phyloP scores from a whole-genome alignment of 1,284 basidiomycete genomes.

The Bjerkandera adusta region DNA sequence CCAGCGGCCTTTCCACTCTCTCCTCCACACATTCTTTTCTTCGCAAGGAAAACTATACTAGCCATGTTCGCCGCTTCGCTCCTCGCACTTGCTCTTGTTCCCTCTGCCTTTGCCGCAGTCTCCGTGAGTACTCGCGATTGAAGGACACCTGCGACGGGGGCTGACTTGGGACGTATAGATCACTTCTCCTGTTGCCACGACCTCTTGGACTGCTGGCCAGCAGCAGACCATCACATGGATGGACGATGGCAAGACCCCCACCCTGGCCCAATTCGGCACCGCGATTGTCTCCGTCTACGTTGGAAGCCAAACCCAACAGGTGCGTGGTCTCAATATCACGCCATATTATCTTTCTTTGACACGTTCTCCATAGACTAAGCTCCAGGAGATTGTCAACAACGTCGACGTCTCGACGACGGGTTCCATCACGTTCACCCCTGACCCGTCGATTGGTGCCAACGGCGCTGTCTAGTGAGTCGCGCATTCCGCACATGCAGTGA shows the following conservation, averaged over 20 bases:
- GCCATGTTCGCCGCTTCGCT: conserved; percentile 52
- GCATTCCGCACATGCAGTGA: not conserved
- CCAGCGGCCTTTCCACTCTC: conserved; percentile 34
- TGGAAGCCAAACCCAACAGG: conserved; percentile 62
- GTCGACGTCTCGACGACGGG: conserved; percentile 60
- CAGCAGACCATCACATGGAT: conserved; percentile 63
- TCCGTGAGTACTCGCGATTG: conserved; percentile 46
- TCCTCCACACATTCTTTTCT: conserved; percentile 34
- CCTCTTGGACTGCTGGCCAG: conserved; percentile 59
- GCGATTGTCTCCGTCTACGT: conserved; percentile 68
- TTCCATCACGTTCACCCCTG: conserved; percentile 56
- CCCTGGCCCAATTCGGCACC: conserved; percentile 57
- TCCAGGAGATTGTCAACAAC: conserved; percentile 58
- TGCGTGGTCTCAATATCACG: conserved; percentile 25
- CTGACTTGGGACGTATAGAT: conserved; percentile 51
- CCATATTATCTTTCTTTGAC: not conserved
- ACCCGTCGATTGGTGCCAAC: conserved; percentile 61
- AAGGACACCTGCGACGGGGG: no score
- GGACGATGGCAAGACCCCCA: conserved; percentile 56
- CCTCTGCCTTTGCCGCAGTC: conserved; percentile 54
- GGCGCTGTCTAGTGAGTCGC: conserved; percentile 57
- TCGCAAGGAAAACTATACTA: conserved; percentile 20
- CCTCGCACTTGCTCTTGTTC: conserved; percentile 52
- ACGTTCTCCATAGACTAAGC: conserved; percentile 43
- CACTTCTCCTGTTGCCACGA: conserved; percentile 54